These are phyloP conservation scores for Globisporangium middletonii DNA, from an alignment of 352 stramenopile species.

Conservation along the genomic window DNA sequence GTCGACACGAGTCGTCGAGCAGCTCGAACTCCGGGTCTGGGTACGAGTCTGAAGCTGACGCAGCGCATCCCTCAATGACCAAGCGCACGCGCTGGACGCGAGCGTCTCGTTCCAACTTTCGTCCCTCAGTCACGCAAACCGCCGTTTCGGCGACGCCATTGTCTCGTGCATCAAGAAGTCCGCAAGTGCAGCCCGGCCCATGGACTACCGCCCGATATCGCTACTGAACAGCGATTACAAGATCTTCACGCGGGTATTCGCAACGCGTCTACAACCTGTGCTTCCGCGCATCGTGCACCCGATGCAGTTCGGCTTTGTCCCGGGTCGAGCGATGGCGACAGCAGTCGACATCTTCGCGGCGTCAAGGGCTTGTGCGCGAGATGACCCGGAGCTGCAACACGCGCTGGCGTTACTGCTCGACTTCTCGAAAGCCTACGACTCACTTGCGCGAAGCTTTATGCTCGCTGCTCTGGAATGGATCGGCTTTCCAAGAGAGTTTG, in stretches of 20 bases:
- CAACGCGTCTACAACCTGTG: not conserved
- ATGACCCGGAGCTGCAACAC: not conserved
- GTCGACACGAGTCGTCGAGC: too few species aligned
- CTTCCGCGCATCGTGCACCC: constrained; percentile 2
- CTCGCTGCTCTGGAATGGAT: constrained; percentile 15
- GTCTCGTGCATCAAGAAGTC: not conserved
- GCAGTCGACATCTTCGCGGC: not conserved
- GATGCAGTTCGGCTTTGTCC: constrained; percentile 20
- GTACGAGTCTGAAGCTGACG: too few species aligned
- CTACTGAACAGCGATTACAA: constrained; percentile 25
- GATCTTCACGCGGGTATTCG: constrained; percentile 15
- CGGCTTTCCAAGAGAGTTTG: constrained; percentile 11
- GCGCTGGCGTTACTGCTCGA: constrained; percentile 8
- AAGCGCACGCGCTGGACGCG: too few species aligned
- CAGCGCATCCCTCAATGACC: too few species aligned
- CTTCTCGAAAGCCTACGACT: constrained; percentile 16
- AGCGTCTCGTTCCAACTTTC: too few species aligned
- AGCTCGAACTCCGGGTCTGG: too few species aligned
- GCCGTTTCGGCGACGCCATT: not conserved
- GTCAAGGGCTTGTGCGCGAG: not conserved
- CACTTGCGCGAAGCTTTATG: constrained; percentile 11
- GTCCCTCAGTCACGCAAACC: too few species aligned
- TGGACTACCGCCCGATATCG: constrained; percentile 17
- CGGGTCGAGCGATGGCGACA: not conserved
- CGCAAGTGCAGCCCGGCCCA: not conserved